These are phyloP conservation scores for Dothistroma pini DNA, from an alignment of 2,329 filamentous ascomycete species.

Conservation along the genomic window DNA sequence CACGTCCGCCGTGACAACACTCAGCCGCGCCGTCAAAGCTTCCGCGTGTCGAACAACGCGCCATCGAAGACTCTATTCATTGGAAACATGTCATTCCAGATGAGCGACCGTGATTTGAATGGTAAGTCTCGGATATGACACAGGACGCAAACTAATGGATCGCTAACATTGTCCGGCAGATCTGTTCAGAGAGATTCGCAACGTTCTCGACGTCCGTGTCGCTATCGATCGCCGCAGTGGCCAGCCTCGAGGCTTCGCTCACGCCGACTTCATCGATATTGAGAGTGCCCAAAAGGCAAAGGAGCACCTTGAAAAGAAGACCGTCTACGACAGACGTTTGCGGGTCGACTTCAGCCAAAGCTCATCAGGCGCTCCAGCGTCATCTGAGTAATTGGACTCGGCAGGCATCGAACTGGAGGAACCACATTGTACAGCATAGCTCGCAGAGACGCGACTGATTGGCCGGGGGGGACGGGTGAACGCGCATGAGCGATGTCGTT, in stretches of 20 bases:
- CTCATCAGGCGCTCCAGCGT: neutral
- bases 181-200: slow-evolving; percentile 66
- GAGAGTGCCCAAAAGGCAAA: slow-evolving; percentile 61
- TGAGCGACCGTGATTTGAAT: slow-evolving; percentile 79
- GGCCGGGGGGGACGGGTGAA: neutral
- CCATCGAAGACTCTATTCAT: slow-evolving; percentile 71
- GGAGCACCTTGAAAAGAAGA: slow-evolving; percentile 53
- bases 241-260: slow-evolving; percentile 77
- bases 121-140: slow-evolving; percentile 21
- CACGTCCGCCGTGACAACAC: slow-evolving; percentile 36
- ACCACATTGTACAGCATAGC: neutral
- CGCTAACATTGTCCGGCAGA: slow-evolving; percentile 34
- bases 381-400: neutral
- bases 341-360: slow-evolving; percentile 57
- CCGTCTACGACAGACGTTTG: slow-evolving; percentile 63
- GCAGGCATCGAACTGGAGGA: neutral
- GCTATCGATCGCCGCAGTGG: slow-evolving; percentile 78
- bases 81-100: slow-evolving; percentile 82
- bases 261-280: slow-evolving; percentile 71
- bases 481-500: neutral
- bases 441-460: neutral
- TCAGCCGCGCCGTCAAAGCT: neutral
- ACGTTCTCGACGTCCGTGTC: slow-evolving; percentile 72
- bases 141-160: neutral
- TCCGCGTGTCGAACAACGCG: slow-evolving; percentile 30